These are phyloP conservation scores for Kuraishia hungarica DNA, from an alignment of 805 yeast genomes.

Conservation along the genomic window DNA sequence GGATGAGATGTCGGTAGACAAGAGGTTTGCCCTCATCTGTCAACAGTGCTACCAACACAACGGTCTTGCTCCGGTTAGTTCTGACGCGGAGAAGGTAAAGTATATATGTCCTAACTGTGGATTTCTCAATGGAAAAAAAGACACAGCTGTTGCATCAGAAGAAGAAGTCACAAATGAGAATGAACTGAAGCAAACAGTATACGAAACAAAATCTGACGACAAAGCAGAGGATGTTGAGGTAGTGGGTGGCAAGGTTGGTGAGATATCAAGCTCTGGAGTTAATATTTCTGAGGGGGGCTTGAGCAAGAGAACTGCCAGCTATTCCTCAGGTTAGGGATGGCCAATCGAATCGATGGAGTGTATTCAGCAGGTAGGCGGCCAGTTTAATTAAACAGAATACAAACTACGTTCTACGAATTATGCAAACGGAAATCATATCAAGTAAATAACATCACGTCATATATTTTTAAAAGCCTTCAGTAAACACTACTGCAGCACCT, in stretches of 20 bases:
- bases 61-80: conserved; percentile 74
- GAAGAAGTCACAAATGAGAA: neutral
- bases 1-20: conserved; percentile 52
- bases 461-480: neutral
- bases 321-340: neutral
- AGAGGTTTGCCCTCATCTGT: conserved; percentile 69
- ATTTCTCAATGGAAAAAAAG: conserved; percentile 17
- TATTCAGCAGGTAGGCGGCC: too few species aligned
- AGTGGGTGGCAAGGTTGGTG: neutral
- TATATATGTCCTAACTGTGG: conserved; percentile 68
- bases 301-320: neutral
- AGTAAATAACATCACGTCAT: neutral
- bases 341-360: too few species aligned
- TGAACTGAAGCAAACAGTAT: neutral
- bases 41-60: conserved; percentile 58
- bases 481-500: neutral
- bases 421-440: neutral
- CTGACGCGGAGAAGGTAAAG: conserved; percentile 36
- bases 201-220: neutral
- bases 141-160: neutral
- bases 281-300: neutral
- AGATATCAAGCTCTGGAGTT: neutral
- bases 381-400: neutral
- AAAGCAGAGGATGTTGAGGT: neutral
- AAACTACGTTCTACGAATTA: neutral